phyloP scores from a whole-genome alignment of 331 rosid genomes.

The Quercus lobata region DNA sequence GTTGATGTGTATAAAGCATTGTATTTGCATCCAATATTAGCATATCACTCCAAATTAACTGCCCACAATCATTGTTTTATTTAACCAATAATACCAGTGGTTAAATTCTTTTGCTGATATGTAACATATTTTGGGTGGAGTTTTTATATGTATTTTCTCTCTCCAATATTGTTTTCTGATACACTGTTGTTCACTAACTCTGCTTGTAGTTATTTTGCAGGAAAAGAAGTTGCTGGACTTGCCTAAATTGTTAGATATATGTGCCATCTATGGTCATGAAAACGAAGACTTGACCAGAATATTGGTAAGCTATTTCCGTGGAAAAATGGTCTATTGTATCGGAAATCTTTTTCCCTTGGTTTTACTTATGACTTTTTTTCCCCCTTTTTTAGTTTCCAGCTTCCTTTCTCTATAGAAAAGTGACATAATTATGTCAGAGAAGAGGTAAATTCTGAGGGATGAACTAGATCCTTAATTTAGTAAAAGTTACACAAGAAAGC shows the following conservation, averaged over 20 bases:
- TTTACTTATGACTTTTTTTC: background rate
- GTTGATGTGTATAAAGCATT: background rate
- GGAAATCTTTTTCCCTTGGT: background rate
- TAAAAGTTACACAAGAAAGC: background rate
- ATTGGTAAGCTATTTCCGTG: constrained; percentile 49
- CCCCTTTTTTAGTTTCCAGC: background rate
- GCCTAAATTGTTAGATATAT: constrained; percentile 86
- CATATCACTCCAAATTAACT: background rate
- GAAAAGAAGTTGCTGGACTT: constrained; percentile 84
- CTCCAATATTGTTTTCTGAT: constrained; percentile 9
- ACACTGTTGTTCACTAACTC: constrained; percentile 57
- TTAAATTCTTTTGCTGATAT: background rate
- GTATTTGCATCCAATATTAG: background rate
- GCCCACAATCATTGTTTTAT: background rate
- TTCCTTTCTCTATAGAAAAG: background rate
- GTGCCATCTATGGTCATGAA: constrained; percentile 85
- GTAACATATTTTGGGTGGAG: background rate
- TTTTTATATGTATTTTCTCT: constrained; percentile 5
- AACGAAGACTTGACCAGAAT: constrained; percentile 76
- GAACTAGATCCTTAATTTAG: background rate
- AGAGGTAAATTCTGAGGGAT: background rate
- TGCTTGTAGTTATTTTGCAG: constrained; percentile 90
- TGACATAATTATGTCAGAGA: background rate
- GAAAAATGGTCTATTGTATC: background rate
- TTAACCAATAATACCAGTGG: background rate